A percentile compares a stretch with the other conserved stretches of the same genome.
These are phyloP conservation scores for Leptosphaerulina australis DNA, from an alignment of 2,329 filamentous ascomycete genomes.

Conservation along the genomic window DNA sequence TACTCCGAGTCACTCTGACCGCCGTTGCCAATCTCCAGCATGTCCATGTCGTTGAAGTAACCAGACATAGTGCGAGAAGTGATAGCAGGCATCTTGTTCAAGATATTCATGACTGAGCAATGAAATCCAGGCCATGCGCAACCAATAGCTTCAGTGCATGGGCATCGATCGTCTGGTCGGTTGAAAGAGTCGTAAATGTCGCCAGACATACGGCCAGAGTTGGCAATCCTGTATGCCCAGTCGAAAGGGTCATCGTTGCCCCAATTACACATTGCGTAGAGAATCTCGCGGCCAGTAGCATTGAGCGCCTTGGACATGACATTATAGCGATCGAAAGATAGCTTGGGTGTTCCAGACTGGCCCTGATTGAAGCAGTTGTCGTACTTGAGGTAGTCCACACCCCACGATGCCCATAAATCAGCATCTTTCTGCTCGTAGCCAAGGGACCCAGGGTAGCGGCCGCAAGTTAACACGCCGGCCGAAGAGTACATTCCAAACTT, in stretches of 20 bases:
- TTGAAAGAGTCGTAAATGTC: constrained; percentile 57
- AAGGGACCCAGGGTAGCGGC: constrained; percentile 51
- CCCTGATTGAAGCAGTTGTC: constrained; percentile 65
- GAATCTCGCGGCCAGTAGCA: constrained; percentile 52
- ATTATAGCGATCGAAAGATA: constrained; percentile 56
- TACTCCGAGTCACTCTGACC: constrained; percentile 51
- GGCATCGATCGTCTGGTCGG: constrained; percentile 51
- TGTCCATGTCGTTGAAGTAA: constrained; percentile 58
- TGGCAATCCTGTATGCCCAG: constrained; percentile 56
- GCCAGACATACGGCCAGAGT: constrained; percentile 55
- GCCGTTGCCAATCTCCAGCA: constrained; percentile 57
- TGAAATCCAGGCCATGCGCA: constrained; percentile 56
- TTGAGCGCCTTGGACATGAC: constrained; percentile 57
- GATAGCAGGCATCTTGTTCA: constrained; percentile 56
- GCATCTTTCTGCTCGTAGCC: constrained; percentile 61
- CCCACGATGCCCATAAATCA: constrained; percentile 58
- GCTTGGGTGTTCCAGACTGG: constrained; percentile 54
- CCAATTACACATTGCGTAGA: constrained; percentile 60
- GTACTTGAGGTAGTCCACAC: constrained; percentile 57
- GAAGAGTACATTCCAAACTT: constrained; percentile 61
- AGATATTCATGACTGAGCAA: constrained; percentile 58
- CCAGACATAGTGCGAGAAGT: constrained; percentile 51
- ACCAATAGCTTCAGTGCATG: constrained; percentile 51
- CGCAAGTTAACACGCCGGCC: constrained; percentile 54
- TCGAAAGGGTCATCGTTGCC: constrained; percentile 56